These are phyloP conservation scores for Lignosus rhinocerotis DNA, from an alignment of 1,284 basidiomycete species.

Conservation along the genomic window DNA sequence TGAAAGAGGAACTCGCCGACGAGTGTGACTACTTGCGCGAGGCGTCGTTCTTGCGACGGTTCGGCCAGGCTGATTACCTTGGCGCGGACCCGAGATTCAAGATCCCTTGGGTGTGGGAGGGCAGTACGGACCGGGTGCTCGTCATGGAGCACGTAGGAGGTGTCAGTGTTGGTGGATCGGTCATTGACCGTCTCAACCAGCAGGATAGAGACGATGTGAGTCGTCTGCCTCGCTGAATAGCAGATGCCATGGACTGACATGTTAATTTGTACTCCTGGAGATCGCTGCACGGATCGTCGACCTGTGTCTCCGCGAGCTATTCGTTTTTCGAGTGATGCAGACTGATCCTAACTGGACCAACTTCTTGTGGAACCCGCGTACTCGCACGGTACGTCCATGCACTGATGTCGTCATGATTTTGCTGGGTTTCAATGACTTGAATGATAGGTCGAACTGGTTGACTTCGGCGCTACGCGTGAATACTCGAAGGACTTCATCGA, in stretches of 20 bases:
- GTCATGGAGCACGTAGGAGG: constrained; percentile 91
- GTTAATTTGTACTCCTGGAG: constrained; percentile 39
- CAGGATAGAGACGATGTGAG: constrained; percentile 76
- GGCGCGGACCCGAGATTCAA: constrained; percentile 70
- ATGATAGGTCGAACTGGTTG: constrained; percentile 81
- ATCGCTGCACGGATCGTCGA: constrained; percentile 85
- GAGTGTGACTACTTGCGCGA: constrained; percentile 96
- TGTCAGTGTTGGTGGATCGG: constrained; percentile 73
- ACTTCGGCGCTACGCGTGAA: constrained; percentile 93
- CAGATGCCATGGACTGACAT: not conserved
- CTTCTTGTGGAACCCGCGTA: constrained; percentile 83
- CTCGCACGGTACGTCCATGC: constrained; percentile 45
- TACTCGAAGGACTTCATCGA: constrained; percentile 91
- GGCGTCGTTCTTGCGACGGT: constrained; percentile 71
- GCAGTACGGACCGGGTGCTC: constrained; percentile 81
- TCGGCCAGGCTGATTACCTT: constrained; percentile 54
- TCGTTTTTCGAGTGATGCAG: constrained; percentile 93
- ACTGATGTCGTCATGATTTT: not conserved
- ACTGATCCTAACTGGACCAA: constrained; percentile 99
- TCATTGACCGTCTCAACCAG: constrained; percentile 55
- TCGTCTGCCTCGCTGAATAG: constrained; percentile 21
- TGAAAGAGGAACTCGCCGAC: constrained; percentile 90
- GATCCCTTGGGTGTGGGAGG: constrained; percentile 85
- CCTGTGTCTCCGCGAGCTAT: constrained; percentile 89
- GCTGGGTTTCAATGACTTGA: not conserved